These are phyloP conservation scores for Cyberlindnera suaveolens DNA, from an alignment of 805 yeast genomes.

Conservation along the genomic window DNA sequence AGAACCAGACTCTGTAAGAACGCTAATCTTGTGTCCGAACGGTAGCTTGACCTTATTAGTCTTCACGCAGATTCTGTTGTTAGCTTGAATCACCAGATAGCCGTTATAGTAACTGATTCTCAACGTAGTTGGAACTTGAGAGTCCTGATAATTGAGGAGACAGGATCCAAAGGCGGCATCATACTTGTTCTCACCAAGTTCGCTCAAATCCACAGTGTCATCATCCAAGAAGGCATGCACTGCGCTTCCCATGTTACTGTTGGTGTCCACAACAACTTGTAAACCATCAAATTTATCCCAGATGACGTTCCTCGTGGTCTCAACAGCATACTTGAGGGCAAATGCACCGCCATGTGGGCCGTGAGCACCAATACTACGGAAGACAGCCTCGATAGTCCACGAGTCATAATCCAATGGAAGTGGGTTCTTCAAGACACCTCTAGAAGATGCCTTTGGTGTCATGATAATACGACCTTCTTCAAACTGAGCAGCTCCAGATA, in stretches of 20 bases:
- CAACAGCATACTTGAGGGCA: constrained; percentile 31
- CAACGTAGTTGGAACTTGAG: constrained; percentile 65
- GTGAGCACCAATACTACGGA: constrained; percentile 51
- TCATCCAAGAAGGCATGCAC: constrained; percentile 57
- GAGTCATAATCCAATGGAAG: constrained; percentile 26
- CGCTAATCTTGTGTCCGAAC: constrained; percentile 41
- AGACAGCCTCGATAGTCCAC: constrained; percentile 56
- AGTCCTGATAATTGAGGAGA: constrained; percentile 53
- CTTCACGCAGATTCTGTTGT: constrained; percentile 65
- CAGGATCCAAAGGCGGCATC: constrained; percentile 46
- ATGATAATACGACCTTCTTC: constrained; percentile 49
- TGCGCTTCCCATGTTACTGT: constrained; percentile 41
- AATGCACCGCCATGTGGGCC: constrained; percentile 52
- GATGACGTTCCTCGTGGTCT: constrained; percentile 30
- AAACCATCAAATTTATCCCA: constrained; percentile 63
- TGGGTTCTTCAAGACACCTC: constrained; percentile 43
- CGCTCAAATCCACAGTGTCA: constrained; percentile 36
- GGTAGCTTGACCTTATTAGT: constrained; percentile 49
- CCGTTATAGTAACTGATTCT: constrained; percentile 52
- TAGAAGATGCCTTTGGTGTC: constrained; percentile 35
- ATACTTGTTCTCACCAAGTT: constrained; percentile 20
- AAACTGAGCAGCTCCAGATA: constrained; percentile 32
- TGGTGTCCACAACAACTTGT: constrained; percentile 50
- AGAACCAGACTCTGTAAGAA: constrained; percentile 41
- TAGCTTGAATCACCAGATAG: constrained; percentile 59